Evolutionary conservation across 2,329 filamentous ascomycete species (phyloP), one percentile per base, ranked within the genome.

Genomic region (Metarhizium brunneum): DNA sequence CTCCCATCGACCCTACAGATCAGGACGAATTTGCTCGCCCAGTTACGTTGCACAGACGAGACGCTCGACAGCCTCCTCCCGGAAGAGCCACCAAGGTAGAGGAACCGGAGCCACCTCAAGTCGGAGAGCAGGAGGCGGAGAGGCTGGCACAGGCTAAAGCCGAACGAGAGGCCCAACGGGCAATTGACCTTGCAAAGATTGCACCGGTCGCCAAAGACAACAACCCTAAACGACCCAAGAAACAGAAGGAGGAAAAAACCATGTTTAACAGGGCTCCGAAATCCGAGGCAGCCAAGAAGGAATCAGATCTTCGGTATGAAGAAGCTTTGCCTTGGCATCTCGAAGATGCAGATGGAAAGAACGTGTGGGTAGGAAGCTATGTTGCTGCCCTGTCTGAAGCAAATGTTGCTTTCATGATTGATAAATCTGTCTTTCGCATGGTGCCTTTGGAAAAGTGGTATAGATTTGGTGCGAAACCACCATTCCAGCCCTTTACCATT

Each of bases 371-470:
- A 38, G 94, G 92, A 48, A 88, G 86, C 56, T 96, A 97, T 63
- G 88, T 97, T 64, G 87, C 88, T 30, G 89, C 91, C 18, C 79
- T 97, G 42, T 96, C 92, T 0, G 86, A 92, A 64, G 85, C 89
- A 53, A 89, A 91, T 52, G 86, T 95, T 61, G 86, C 95, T 54
- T 81, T 92, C 43, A 80, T 90, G 47, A 86, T 90, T 38, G 81
- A 84, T 42, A 80, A 83, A 10, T 78, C 78, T 2, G 83, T 80
- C 51, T 94, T 95, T 67, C 85, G 86, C 57, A 88, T 97, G 84
- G 79, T 96, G 2, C 95, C 95, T 0, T 73, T 97, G 18, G 92
- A 99, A 71, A 96, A 96, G 66, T 96, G 89, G 86, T 99, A 99
- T 73, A 88, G 84, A 55, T 95, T 96, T 67, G 85, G 82, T 4